These are phyloP conservation scores for Biscogniauxia sp. DNA, from an alignment of 2,329 filamentous ascomycete genomes.

Conservation along the genomic window DNA sequence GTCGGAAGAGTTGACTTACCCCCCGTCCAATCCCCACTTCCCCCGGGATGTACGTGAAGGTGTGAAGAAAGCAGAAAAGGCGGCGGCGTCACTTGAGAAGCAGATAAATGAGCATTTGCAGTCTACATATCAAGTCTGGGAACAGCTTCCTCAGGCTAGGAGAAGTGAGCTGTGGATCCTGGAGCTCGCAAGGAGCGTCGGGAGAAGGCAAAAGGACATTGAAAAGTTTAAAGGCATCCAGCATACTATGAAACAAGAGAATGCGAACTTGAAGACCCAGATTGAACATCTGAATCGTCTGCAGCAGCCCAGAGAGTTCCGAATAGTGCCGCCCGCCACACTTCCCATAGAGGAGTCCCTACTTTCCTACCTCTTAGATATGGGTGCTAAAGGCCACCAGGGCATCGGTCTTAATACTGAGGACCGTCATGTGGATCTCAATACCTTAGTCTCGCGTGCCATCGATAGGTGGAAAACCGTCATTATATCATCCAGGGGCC, in stretches of 20 bases:
- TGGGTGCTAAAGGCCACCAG: conserved; percentile 39
- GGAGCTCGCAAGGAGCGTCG: conserved; percentile 59
- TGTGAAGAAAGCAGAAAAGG: conserved; percentile 47
- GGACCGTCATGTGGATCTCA: conserved; percentile 52
- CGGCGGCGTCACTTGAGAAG: conserved; percentile 61
- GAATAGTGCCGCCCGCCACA: conserved; percentile 49
- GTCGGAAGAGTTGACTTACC: conserved; percentile 51
- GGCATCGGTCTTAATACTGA: conserved; percentile 47
- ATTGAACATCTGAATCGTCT: conserved; percentile 57
- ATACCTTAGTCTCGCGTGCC: conserved; percentile 49
- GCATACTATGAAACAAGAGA: conserved; percentile 54
- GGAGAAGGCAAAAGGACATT: conserved; percentile 54
- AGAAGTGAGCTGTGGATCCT: conserved; percentile 60
- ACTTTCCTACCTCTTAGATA: conserved; percentile 46
- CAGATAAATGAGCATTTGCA: conserved; percentile 73
- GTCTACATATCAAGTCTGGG: conserved; percentile 77
- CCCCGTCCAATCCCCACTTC: conserved; percentile 39
- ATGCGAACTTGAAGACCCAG: conserved; percentile 54
- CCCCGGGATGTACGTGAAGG: conserved; percentile 46
- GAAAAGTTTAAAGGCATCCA: conserved; percentile 51
- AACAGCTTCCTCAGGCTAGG: conserved; percentile 54
- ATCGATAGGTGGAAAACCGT: conserved; percentile 64
- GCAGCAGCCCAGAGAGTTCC: conserved; percentile 61
- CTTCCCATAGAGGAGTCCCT: conserved; percentile 51
- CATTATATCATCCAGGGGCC: conserved; percentile 49